A percentile compares a stretch with the other conserved stretches of the same genome.
phyloP scores from a whole-genome alignment of 2,329 filamentous ascomycete genomes.

The Cadophora malorum region DNA sequence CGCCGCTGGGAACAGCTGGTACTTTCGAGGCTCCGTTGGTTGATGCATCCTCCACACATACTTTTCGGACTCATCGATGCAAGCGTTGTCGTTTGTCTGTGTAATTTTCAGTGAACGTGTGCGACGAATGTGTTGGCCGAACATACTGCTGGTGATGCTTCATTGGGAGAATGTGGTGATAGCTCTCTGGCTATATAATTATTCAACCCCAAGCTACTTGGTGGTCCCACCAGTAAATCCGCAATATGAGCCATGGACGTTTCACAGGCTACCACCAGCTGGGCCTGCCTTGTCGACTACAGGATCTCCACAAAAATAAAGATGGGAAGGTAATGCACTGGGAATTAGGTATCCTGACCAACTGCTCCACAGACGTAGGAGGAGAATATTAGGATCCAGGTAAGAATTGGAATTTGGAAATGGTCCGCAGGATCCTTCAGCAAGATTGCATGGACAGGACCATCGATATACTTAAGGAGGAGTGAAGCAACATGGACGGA shows the following conservation, averaged over 20 bases:
- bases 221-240: conserved; percentile 58
- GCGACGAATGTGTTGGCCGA: conserved; percentile 9
- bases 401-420: conserved; percentile 29
- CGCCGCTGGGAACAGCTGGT: conserved; percentile 62
- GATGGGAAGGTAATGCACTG: conserved; percentile 20
- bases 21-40: conserved; percentile 58
- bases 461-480: conserved; percentile 36
- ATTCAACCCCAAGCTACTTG: conserved; percentile 46
- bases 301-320: conserved; percentile 23
- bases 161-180: conserved; percentile 51
- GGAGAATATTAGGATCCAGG: conserved; percentile 29
- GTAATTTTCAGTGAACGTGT: conserved; percentile 30
- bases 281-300: conserved; percentile 27
- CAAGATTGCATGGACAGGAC: conserved; percentile 26
- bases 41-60: conserved; percentile 66
- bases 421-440: conserved; percentile 29
- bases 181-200: conserved; percentile 59
- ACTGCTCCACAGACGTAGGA: conserved; percentile 23
- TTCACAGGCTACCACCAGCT: conserved; percentile 33
- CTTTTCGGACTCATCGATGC: conserved; percentile 51
- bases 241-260: conserved; percentile 66
- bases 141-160: conserved; percentile 37
- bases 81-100: conserved; percentile 34
- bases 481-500: conserved; percentile 21
- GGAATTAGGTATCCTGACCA: conserved; percentile 21